These are phyloP conservation scores for Passiflora organensis DNA, from an alignment of 345 rosid species.

Conservation along the genomic window DNA sequence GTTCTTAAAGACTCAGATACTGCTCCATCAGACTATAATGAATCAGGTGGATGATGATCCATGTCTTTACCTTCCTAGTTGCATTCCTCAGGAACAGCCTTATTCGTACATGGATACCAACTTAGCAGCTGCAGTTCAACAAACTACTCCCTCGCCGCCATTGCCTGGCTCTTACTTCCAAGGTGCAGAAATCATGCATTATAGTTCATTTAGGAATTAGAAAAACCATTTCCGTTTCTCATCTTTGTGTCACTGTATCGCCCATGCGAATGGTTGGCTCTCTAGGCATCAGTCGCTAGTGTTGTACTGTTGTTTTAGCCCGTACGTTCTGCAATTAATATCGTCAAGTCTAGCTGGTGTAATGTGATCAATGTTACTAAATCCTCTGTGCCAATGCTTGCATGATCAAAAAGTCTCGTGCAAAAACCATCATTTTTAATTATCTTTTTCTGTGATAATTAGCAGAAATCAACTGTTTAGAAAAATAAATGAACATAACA, in stretches of 20 bases:
- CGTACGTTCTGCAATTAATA: too few relatives aligned
- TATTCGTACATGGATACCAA: slow-evolving; percentile 10
- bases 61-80: background rate
- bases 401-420: too few relatives aligned
- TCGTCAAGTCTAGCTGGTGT: too few relatives aligned
- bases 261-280: background rate
- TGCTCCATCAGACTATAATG: slow-evolving; percentile 57
- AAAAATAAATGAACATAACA: too few relatives aligned
- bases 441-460: too few relatives aligned
- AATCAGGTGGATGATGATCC: slow-evolving; percentile 16
- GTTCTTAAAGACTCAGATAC: slow-evolving; percentile 71
- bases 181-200: background rate
- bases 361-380: too few relatives aligned
- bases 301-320: too few relatives aligned
- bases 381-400: too few relatives aligned
- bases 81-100: background rate
- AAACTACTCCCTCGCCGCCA: background rate
- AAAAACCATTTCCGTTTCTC: background rate
- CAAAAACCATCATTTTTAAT: too few relatives aligned
- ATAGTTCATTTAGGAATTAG: background rate
- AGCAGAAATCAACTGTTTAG: too few relatives aligned
- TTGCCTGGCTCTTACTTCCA: slow-evolving; percentile 18
- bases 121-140: slow-evolving; percentile 13
- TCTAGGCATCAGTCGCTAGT: too few relatives aligned
- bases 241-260: background rate